phyloP scores from a whole-genome alignment of 1,139 yeast genomes.

The Protomyces lactucae-debilis region DNA sequence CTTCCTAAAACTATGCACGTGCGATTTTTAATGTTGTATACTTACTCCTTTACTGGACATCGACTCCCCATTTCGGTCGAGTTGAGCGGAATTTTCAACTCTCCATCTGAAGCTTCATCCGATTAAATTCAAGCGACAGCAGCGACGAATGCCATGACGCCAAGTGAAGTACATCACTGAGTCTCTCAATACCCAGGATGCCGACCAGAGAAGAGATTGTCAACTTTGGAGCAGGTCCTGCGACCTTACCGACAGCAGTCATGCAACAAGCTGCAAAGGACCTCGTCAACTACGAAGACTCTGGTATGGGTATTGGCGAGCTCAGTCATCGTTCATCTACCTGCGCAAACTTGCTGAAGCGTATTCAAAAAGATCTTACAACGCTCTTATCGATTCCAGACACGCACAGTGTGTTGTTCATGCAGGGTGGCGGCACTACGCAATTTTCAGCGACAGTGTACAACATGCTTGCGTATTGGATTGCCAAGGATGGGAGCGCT shows the following conservation, averaged over 20 bases:
- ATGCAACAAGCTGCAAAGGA: slow-evolving; percentile 84
- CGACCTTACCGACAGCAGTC: slow-evolving; percentile 75
- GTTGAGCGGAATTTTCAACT: background rate
- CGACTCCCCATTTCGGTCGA: background rate
- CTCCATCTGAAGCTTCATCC: background rate
- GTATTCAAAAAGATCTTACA: slow-evolving; percentile 62
- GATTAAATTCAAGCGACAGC: background rate
- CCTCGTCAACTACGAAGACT: slow-evolving; percentile 60
- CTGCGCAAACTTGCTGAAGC: slow-evolving; percentile 70
- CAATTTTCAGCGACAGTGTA: slow-evolving; percentile 87
- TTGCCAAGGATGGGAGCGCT: slow-evolving; percentile 48
- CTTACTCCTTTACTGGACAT: no score
- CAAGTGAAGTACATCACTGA: background rate
- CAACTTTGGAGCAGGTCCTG: slow-evolving; percentile 98
- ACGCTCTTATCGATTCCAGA: slow-evolving; percentile 73
- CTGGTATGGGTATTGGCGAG: slow-evolving; percentile 87
- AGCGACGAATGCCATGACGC: background rate
- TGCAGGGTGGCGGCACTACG: slow-evolving; percentile 97
- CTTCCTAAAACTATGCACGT: no score
- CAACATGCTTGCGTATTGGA: slow-evolving; percentile 72
- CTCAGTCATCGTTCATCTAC: slow-evolving; percentile 88
- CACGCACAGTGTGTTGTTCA: slow-evolving; percentile 84
- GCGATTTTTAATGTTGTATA: no score
- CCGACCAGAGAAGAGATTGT: slow-evolving; percentile 12
- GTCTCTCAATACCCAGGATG: background rate